Evolutionary conservation across 352 stramenopile genomes (phyloP).

Genomic region (Thalassiosira oceanica): DNA sequence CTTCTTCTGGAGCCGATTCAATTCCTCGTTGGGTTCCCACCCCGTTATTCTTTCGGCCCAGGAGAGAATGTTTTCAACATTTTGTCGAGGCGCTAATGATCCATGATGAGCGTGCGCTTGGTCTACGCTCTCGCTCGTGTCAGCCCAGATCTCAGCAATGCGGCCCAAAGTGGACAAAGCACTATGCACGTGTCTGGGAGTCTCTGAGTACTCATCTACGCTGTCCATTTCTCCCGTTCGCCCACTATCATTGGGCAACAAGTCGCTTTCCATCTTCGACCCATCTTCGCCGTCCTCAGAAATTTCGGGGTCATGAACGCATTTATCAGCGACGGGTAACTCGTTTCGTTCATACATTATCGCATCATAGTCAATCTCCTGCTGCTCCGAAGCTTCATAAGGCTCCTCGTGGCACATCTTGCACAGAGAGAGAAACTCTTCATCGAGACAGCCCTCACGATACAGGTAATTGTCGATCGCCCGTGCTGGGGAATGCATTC

Average conservation of each 20-base stretch:
- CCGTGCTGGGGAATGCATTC: too few relatives aligned
- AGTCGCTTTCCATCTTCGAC: too few relatives aligned
- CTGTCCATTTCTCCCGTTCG: too few relatives aligned
- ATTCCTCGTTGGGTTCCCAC: too few relatives aligned
- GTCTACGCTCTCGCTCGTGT: slow-evolving; percentile 8
- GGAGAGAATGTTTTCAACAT: slow-evolving; percentile 34
- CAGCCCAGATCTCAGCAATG: slow-evolving; percentile 46
- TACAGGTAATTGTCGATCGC: slow-evolving; percentile 31
- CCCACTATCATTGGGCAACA: too few relatives aligned
- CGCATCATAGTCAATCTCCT: slow-evolving; percentile 18
- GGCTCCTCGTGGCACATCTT: slow-evolving; percentile 26
- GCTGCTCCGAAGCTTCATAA: slow-evolving; percentile 1
- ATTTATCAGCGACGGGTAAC: neutral
- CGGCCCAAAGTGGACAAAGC: slow-evolving; percentile 39
- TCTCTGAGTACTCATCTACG: slow-evolving; percentile 10
- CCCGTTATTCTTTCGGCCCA: slow-evolving; percentile 38
- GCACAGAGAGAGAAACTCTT: neutral
- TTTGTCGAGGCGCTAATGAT: slow-evolving; percentile 4
- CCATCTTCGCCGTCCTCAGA: too few relatives aligned
- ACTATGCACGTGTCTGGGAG: slow-evolving; percentile 1
- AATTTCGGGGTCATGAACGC: slow-evolving; percentile 4
- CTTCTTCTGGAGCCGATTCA: slow-evolving; percentile 31
- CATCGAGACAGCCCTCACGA: slow-evolving; percentile 8
- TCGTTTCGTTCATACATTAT: slow-evolving; percentile 1
- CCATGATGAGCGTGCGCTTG: neutral